phyloP scores from a whole-genome alignment of 495 filamentous ascomycete species.

The Penicillium cinerascens region DNA sequence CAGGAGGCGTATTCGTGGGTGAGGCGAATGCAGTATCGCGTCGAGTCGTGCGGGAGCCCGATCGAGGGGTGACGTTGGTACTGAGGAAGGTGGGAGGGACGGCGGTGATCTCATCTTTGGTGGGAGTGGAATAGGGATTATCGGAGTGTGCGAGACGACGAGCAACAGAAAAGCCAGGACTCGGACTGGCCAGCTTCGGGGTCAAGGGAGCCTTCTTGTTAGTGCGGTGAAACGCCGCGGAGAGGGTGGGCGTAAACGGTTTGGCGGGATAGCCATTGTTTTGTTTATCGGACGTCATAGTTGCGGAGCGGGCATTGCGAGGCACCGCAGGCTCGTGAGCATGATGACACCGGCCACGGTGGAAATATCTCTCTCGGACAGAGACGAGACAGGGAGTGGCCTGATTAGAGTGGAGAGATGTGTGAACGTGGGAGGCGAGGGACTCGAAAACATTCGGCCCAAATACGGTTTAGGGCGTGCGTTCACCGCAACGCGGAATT shows the following conservation, averaged over 20 bases:
- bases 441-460: constrained; percentile 22
- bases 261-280: constrained; percentile 42
- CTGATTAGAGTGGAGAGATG: constrained; percentile 6
- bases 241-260: constrained; percentile 50
- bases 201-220: constrained; percentile 43
- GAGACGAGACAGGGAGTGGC: constrained; percentile 3
- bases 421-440: constrained; percentile 13
- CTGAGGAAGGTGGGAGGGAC: constrained; percentile 55
- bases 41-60: constrained; percentile 60
- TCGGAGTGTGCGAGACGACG: constrained; percentile 38
- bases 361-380: neutral
- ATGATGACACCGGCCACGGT: constrained; percentile 35
- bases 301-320: constrained; percentile 41
- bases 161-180: constrained; percentile 27
- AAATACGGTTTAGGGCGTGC: constrained; percentile 23
- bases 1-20: constrained; percentile 52
- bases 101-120: constrained; percentile 37
- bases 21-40: constrained; percentile 62
- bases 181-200: constrained; percentile 47
- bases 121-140: constrained; percentile 28
- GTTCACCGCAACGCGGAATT: constrained; percentile 30
- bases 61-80: constrained; percentile 70
- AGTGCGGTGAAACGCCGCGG: constrained; percentile 40
- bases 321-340: constrained; percentile 30
- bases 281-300: constrained; percentile 56